Percentiles rank a stretch among this genome's conserved stretches.
phyloP scores from a whole-genome alignment of 805 yeast species.

The Wickerhamiella siamensis region DNA sequence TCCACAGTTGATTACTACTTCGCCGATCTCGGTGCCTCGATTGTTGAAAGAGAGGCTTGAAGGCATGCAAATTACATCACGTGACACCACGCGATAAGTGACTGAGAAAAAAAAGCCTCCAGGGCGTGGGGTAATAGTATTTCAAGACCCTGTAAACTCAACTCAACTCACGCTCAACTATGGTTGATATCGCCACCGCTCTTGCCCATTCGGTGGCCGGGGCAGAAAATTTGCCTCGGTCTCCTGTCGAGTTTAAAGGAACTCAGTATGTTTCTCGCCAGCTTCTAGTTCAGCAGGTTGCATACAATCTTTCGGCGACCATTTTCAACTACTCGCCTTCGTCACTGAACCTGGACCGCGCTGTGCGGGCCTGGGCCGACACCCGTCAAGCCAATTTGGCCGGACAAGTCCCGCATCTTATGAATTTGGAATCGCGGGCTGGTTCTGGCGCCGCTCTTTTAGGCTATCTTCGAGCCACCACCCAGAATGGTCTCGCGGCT shows the following conservation, averaged over 20 bases:
- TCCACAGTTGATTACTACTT: too few species aligned
- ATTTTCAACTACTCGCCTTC: conserved; percentile 53
- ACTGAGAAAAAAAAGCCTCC: background rate
- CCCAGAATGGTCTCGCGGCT: conserved; percentile 6
- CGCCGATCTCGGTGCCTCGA: too few species aligned
- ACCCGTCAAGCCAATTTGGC: conserved; percentile 35
- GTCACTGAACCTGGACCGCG: conserved; percentile 44
- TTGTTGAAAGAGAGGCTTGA: too few species aligned
- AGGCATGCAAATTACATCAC: too few species aligned
- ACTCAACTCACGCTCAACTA: too few species aligned
- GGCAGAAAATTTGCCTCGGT: background rate
- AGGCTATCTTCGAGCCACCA: conserved; percentile 39
- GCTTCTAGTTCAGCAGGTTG: conserved; percentile 20
- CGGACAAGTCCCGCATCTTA: conserved; percentile 46
- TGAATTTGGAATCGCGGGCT: conserved; percentile 49
- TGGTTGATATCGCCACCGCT: conserved; percentile 1
- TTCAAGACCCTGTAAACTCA: too few species aligned
- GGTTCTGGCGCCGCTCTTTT: conserved; percentile 73
- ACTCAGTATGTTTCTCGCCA: background rate
- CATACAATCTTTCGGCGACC: conserved; percentile 24
- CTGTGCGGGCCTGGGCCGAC: conserved; percentile 45
- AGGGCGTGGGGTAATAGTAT: too few species aligned
- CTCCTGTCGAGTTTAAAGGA: conserved; percentile 1
- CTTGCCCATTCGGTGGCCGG: background rate
- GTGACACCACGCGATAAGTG: background rate